Conservation (phyloP, 2,329 filamentous ascomycete genomes). For the Exophiala dermatitidis region DNA sequence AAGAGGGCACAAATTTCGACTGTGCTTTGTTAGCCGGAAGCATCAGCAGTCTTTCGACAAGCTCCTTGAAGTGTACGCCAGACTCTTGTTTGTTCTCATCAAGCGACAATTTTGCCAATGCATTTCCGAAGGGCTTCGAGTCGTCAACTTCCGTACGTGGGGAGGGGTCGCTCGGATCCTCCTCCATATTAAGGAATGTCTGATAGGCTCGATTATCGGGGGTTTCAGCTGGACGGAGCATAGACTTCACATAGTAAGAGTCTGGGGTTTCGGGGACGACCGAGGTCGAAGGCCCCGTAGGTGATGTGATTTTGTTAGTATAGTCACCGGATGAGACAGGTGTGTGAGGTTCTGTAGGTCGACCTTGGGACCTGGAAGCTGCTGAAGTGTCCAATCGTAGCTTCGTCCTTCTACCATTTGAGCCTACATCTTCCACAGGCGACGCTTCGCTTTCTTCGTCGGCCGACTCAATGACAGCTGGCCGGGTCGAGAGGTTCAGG, state of each 20-base stretch:
- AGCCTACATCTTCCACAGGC: constrained; percentile 13
- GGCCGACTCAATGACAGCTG: constrained; percentile 23
- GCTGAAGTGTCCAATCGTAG: constrained; percentile 22
- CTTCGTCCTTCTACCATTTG: constrained; percentile 13
- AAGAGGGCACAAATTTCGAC: constrained; percentile 78
- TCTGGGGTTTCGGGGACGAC: constrained; percentile 25
- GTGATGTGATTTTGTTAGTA: constrained; percentile 14
- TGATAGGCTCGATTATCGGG: constrained; percentile 22
- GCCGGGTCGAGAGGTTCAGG: constrained; percentile 16
- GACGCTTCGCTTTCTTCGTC: constrained; percentile 20
- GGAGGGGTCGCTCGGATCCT: constrained; percentile 20
- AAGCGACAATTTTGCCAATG: constrained; percentile 7
- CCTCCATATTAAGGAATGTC: constrained; percentile 29
- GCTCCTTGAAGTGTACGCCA: constrained; percentile 51
- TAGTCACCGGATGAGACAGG: constrained; percentile 23
- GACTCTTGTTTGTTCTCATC: constrained; percentile 33
- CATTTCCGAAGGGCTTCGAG: constrained; percentile 2
- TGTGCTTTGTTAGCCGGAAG: constrained; percentile 81
- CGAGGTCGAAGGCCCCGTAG: constrained; percentile 2
- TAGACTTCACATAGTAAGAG: constrained; percentile 23
- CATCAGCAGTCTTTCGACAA: constrained; percentile 79
- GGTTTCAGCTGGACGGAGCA: constrained; percentile 21
- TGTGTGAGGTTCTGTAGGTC: constrained; percentile 21
- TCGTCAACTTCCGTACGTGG: constrained; percentile 10
- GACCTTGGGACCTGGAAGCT: constrained; percentile 9